phyloP scores from a whole-genome alignment of 2,329 filamentous ascomycete genomes.

The Pyricularia sp. region DNA sequence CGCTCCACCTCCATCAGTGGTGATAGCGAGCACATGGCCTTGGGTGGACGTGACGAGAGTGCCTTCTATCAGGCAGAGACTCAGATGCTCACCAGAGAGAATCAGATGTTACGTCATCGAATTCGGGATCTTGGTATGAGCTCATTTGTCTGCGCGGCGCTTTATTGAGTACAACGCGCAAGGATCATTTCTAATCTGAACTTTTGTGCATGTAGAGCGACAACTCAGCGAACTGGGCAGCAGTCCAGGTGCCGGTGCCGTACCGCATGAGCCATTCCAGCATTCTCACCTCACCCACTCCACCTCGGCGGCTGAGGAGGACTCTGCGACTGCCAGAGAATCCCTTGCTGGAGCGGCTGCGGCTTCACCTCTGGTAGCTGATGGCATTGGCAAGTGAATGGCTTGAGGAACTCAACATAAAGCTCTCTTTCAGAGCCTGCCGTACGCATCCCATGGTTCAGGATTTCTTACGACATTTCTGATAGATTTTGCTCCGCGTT shows the following conservation, averaged over 20 bases:
- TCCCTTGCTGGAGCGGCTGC: background rate
- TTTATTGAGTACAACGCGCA: background rate
- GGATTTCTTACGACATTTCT: background rate
- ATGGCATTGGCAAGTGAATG: background rate
- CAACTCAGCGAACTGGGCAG: constrained; percentile 33
- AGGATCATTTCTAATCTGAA: background rate
- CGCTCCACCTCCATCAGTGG: constrained; percentile 44
- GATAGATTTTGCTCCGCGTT: background rate
- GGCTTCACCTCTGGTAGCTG: background rate
- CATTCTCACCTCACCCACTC: constrained; percentile 35
- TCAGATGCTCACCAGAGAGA: constrained; percentile 63
- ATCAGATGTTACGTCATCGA: constrained; percentile 67
- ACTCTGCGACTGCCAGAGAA: background rate
- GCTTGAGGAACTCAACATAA: background rate
- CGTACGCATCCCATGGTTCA: background rate
- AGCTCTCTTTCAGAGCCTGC: background rate
- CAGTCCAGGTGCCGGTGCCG: constrained; percentile 12
- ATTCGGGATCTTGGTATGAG: constrained; percentile 56
- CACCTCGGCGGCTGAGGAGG: constrained; percentile 26
- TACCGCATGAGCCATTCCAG: constrained; percentile 34
- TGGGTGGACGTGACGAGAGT: constrained; percentile 58
- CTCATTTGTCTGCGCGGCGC: background rate
- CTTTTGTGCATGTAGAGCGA: constrained; percentile 27
- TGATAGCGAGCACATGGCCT: constrained; percentile 36
- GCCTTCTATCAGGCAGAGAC: constrained; percentile 76